Percentiles rank a stretch among this genome's conserved stretches.
Evolutionary conservation across 2,329 filamentous ascomycete species (phyloP).

Genomic region (Aureobasidium sp.): DNA sequence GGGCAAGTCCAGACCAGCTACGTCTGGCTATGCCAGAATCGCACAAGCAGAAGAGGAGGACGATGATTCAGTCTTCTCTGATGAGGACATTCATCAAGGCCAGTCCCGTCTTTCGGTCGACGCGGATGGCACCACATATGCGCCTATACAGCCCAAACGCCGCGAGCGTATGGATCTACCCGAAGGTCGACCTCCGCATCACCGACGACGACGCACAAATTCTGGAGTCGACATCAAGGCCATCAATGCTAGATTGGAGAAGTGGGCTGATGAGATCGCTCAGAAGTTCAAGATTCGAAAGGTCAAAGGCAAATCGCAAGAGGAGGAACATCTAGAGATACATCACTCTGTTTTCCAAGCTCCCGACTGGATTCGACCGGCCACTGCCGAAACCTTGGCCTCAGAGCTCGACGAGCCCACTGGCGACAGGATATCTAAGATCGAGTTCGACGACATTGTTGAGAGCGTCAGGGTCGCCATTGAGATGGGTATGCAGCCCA

Average conservation of each 20-base stretch:
- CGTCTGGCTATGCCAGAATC: conserved; percentile 46
- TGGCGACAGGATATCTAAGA: conserved; percentile 60
- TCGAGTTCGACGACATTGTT: conserved; percentile 80
- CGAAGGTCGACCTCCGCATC: conserved; percentile 24
- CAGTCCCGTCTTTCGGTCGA: conserved; percentile 32
- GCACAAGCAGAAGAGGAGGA: conserved; percentile 47
- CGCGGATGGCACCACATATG: conserved; percentile 31
- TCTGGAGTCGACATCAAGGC: conserved; percentile 95
- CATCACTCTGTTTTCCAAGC: conserved; percentile 96
- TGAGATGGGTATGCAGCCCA: conserved; percentile 82
- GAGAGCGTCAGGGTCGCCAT: conserved; percentile 89
- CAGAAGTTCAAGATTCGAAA: conserved; percentile 88
- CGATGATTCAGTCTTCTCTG: conserved; percentile 29
- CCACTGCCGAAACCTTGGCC: conserved; percentile 67
- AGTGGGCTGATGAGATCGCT: conserved; percentile 97
- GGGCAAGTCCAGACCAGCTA: conserved; percentile 32
- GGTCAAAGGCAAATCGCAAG: conserved; percentile 63
- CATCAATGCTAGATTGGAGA: conserved; percentile 89
- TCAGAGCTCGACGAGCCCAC: conserved; percentile 36
- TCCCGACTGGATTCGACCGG: conserved; percentile 77
- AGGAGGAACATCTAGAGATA: conserved; percentile 87
- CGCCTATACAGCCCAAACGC: conserved; percentile 40
- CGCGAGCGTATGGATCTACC: conserved; percentile 39
- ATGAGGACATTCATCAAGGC: conserved; percentile 26
- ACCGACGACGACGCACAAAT: conserved; percentile 58